Percentiles rank a stretch among this genome's conserved stretches.
Conservation (phyloP, 2,329 filamentous ascomycete species). For the Rhinocladiella similis region DNA sequence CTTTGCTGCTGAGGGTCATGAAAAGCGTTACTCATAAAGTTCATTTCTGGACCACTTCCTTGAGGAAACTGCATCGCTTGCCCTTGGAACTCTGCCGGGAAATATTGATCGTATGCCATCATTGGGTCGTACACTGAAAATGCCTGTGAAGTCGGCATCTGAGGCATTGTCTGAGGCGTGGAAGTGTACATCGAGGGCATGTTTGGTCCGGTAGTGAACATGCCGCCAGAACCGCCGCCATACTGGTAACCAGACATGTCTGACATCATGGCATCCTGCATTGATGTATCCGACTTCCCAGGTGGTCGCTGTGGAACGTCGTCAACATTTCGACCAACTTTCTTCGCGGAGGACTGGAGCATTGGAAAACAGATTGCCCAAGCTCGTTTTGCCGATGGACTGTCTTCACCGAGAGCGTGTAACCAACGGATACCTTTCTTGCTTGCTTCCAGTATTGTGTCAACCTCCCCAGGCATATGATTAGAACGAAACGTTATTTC, state of each 20-base stretch:
- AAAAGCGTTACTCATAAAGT: slow-evolving; percentile 27
- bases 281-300: slow-evolving; percentile 8
- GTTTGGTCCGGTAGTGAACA: slow-evolving; percentile 9
- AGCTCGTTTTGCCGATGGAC: slow-evolving; percentile 40
- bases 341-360: slow-evolving; percentile 36
- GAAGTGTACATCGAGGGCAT: slow-evolving; percentile 11
- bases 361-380: slow-evolving; percentile 44
- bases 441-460: slow-evolving; percentile 35
- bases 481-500: slow-evolving; percentile 46
- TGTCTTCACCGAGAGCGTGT: slow-evolving; percentile 40
- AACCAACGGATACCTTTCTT: slow-evolving; percentile 48
- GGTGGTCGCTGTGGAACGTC: slow-evolving; percentile 32
- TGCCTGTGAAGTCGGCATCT: slow-evolving; percentile 13
- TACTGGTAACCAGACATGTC: not conserved
- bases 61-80: slow-evolving; percentile 14
- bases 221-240: not conserved
- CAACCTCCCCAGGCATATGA: slow-evolving; percentile 44
- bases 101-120: slow-evolving; percentile 30
- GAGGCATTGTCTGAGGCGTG: slow-evolving; percentile 13
- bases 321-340: slow-evolving; percentile 34
- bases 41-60: slow-evolving; percentile 26
- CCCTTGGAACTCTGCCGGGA: slow-evolving; percentile 16
- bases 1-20: slow-evolving; percentile 21
- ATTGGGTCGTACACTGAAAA: slow-evolving; percentile 24
- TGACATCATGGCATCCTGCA: slow-evolving; percentile 13